These are phyloP conservation scores for Saposhnikovia divaricata DNA, from an alignment of 129 eudicot species.

Conservation along the genomic window DNA sequence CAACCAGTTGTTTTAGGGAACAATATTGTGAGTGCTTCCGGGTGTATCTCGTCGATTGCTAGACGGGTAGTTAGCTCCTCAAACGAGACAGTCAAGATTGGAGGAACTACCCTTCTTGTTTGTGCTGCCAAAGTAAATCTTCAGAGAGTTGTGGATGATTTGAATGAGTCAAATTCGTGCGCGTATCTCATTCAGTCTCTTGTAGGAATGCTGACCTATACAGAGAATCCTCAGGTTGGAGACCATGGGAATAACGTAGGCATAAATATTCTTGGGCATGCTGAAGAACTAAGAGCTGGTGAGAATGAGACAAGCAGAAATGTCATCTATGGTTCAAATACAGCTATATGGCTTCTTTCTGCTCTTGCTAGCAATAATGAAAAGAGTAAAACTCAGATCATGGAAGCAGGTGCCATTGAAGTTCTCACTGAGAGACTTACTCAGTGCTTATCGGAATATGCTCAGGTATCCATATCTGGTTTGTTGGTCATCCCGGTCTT, in stretches of 20 bases:
- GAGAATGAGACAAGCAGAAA: conserved; percentile 46
- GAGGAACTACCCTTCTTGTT: conserved; percentile 90
- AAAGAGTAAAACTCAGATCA: conserved; percentile 64
- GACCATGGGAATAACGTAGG: conserved; percentile 24
- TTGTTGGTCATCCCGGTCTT: background rate
- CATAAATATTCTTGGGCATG: conserved; percentile 53
- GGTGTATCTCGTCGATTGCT: conserved; percentile 71
- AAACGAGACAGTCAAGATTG: conserved; percentile 50
- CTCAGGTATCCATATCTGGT: conserved; percentile 43
- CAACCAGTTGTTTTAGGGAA: conserved; percentile 65
- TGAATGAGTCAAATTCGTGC: conserved; percentile 48
- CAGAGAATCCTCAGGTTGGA: conserved; percentile 35
- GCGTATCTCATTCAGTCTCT: conserved; percentile 62
- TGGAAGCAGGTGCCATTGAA: conserved; percentile 93
- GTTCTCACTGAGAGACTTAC: conserved; percentile 75
- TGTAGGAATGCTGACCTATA: conserved; percentile 57
- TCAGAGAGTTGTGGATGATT: conserved; percentile 66
- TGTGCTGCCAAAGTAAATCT: conserved; percentile 83
- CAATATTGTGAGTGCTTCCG: conserved; percentile 50
- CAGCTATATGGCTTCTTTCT: conserved; percentile 87
- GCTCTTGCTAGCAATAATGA: conserved; percentile 75
- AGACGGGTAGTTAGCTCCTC: conserved; percentile 65
- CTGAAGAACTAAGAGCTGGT: conserved; percentile 28
- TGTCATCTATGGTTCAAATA: conserved; percentile 54
- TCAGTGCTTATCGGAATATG: conserved; percentile 48